Conservation (phyloP, 2,329 filamentous ascomycete species). For the Aspergillus sp. region DNA sequence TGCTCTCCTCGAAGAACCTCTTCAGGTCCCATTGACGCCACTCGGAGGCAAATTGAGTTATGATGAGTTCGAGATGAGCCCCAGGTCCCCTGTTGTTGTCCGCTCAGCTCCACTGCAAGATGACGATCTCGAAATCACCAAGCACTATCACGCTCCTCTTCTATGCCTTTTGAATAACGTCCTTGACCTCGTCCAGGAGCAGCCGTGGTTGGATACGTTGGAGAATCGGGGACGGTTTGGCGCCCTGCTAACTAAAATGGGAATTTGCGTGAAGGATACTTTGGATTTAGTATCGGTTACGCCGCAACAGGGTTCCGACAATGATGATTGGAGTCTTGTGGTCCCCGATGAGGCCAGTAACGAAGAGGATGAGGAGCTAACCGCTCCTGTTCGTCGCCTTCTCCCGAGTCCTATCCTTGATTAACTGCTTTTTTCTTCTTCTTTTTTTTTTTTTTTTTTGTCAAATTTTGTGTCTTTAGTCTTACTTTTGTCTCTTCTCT, state of each 20-base stretch:
- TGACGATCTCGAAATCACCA: slow-evolving; percentile 4
- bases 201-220: slow-evolving; percentile 14
- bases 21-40: slow-evolving; percentile 1
- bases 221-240: slow-evolving; percentile 12
- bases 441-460: neutral
- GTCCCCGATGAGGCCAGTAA: neutral
- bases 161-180: slow-evolving; percentile 8
- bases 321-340: slow-evolving; percentile 5
- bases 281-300: neutral
- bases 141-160: slow-evolving; percentile 9
- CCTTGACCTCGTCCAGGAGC: slow-evolving; percentile 7
- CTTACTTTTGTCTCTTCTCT: neutral
- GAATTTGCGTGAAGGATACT: slow-evolving; percentile 1
- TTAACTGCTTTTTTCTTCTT: neutral
- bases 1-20: neutral
- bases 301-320: slow-evolving; percentile 1
- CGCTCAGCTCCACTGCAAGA: slow-evolving; percentile 2
- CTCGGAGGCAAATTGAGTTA: neutral
- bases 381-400: slow-evolving; percentile 2
- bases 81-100: slow-evolving; percentile 6
- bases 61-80: neutral
- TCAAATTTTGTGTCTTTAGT: neutral
- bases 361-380: neutral
- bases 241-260: slow-evolving; percentile 8
- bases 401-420: slow-evolving; percentile 7